Base-by-base conservation (phyloP, 2,329 filamentous ascomycete species). In the Diaporthe nobilis region DNA sequence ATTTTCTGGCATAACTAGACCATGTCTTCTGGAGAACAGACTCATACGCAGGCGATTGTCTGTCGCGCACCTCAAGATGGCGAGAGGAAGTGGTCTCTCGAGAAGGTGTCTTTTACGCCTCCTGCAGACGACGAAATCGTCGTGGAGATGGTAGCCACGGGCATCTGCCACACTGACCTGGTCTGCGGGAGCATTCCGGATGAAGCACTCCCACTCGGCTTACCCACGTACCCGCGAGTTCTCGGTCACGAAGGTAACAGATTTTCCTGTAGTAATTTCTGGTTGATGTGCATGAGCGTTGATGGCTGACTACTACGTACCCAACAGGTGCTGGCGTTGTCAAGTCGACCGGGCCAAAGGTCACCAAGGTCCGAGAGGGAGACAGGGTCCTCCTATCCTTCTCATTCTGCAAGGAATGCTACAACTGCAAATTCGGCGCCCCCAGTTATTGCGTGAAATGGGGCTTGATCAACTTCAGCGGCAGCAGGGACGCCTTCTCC, bases 351-450 rank as follows among this genome's bases (percentile, higher is more conserved):
- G 61, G 61, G 28, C 4, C 61, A 2, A 65, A 65, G 10, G 42
- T 65, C 42, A 65, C 61, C 42, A 65, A n/a, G 15, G 61, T 65
- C 61, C 8, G 22, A 47, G 61, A 47, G 17, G 61, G 61, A 7
- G 61, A 65, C 42, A 49, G 20, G 25, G 61, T 65, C 17, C 39
- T 65, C 28, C n/a, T 49, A 6, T 65, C 61, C 2, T 49, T 65
- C 42, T 65, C 61, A 5, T 65, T n/a, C 42, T 65, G 61, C 61
- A 34, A 65, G 61, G 8, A 65, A 9, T 65, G 61, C 61, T 10
- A 49, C 17, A 49, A 49, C 17, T 65, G 61, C 42, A 17, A 34
- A 9, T 49, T 47, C 17, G 61, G 61, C 8, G 61, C 25, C 17
- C 61, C 61, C 10, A 42, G 61, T 28, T 65, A 31, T 28, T 65